A percentile compares a stretch with the other conserved stretches of the same genome.
Evolutionary conservation across 768 basidiomycete genomes (phyloP).

Genomic region (Steccherinum ochraceum): DNA sequence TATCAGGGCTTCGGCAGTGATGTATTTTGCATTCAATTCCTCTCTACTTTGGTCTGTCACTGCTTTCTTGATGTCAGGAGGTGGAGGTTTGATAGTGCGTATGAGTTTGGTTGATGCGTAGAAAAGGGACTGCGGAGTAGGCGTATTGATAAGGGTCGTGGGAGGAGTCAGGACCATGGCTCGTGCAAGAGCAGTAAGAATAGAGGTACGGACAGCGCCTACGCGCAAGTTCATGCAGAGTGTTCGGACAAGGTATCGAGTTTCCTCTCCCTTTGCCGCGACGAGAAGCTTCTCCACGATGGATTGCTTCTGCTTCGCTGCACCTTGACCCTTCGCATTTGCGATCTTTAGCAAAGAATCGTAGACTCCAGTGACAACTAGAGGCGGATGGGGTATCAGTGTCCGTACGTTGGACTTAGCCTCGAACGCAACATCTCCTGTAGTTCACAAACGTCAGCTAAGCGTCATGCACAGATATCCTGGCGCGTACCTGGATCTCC

Average conservation of each 20-base stretch:
- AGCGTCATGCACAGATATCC: conserved; percentile 3
- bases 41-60: conserved; percentile 24
- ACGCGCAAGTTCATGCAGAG: conserved; percentile 75
- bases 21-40: conserved; percentile 36
- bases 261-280: conserved; percentile 80
- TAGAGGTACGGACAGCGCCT: conserved; percentile 80
- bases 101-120: conserved; percentile 28
- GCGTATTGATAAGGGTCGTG: conserved; percentile 15
- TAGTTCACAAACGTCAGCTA: neutral
- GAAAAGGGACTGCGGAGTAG: conserved; percentile 19
- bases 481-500: conserved; percentile 67
- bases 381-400: conserved; percentile 62
- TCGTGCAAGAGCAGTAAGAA: conserved; percentile 74
- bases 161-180: conserved; percentile 62
- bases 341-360: conserved; percentile 62
- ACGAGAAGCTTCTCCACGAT: conserved; percentile 80
- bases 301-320: conserved; percentile 68
- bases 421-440: conserved; percentile 80
- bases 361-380: conserved; percentile 63
- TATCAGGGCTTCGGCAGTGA: conserved; percentile 55
- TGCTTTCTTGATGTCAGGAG: conserved; percentile 25
- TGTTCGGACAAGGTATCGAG: conserved; percentile 74
- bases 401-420: conserved; percentile 75
- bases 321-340: conserved; percentile 64
- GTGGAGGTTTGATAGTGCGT: conserved; percentile 16